Evolutionary conservation across 441 rosid species (phyloP).

Genomic region (Theobroma grandiflorum): DNA sequence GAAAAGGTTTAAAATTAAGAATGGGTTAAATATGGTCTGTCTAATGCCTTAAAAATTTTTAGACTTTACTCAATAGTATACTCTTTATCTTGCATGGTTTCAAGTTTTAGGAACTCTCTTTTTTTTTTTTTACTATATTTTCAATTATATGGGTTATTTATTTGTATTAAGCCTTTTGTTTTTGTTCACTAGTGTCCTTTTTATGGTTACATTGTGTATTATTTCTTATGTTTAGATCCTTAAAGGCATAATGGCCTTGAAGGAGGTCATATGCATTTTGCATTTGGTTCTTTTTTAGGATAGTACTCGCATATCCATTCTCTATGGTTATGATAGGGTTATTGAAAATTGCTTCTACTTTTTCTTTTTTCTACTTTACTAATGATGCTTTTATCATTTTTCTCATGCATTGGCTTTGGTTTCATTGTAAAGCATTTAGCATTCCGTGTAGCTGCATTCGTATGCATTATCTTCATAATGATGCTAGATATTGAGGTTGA

Average conservation of each 20-base stretch:
- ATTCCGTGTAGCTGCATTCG: constrained; percentile 4
- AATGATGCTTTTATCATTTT: background rate
- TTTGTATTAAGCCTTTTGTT: background rate
- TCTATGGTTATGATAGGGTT: background rate
- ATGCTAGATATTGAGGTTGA: background rate
- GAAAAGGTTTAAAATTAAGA: background rate
- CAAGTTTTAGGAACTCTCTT: background rate
- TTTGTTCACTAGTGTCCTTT: background rate
- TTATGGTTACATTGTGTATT: background rate
- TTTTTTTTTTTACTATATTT: background rate
- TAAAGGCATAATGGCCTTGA: background rate
- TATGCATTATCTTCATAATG: background rate
- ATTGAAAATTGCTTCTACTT: background rate
- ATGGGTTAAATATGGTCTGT: background rate
- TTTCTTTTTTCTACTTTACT: background rate
- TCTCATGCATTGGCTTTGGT: background rate
- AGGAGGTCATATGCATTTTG: background rate
- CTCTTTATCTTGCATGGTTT: background rate
- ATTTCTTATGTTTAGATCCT: constrained; percentile 1
- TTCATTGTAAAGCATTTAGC: constrained; percentile 3
- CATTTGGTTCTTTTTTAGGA: background rate
- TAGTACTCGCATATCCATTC: background rate
- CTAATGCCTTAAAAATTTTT: background rate
- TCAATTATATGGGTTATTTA: background rate
- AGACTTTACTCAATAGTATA: background rate